Evolutionary conservation across 2,329 filamentous ascomycete species (phyloP), one percentile per base, ranked within the genome.

Genomic region (Aspergillus novoparasiticus): DNA sequence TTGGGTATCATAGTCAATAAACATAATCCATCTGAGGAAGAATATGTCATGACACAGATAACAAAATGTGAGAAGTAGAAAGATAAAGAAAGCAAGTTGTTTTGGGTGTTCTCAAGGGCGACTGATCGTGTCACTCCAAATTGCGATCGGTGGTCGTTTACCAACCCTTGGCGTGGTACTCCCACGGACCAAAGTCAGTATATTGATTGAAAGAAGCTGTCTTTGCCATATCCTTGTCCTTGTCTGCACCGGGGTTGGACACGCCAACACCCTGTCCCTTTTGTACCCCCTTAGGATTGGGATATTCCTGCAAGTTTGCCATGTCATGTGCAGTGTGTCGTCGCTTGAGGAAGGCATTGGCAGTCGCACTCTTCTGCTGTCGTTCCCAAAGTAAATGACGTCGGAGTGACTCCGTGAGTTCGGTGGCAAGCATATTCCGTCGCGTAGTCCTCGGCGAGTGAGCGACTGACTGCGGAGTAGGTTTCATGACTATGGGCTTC

Each of bases 341-440:
- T 66, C 94, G 88, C 83, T 97, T 96, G 62, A 97, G 85, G 60
- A 94, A 92, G 1, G 94, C 93, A 67, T 94, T 94, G 72, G 90
- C 92, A 9, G 93, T 94, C 39, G 91, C 90, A 63, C 92, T 93
- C 85, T 95, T 96, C 75, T 98, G 94, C 74, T 96, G 93, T 58
- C 95, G 90, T 78, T 99, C 95, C 91, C 93, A 96, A 19, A 98
- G 86, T 19, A 99, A 88, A 72, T 97, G 92, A 70, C 93, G 91
- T 26, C 95, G 89, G 4, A 99, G 88, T 26, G 93, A 96, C 76
- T 97, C 93, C 2, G 94, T 97, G 60, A 99, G 83, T 81, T 99
- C 95, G 0, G 92, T 96, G 10, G 92, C 90, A 61, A 99, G 86
- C 95, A 99, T 99, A 79, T 97, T 96, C 64, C 94, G 88, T 58